phyloP scores from a whole-genome alignment of 2,329 filamentous ascomycete species.

The Pseudogymnoascus sp. region DNA sequence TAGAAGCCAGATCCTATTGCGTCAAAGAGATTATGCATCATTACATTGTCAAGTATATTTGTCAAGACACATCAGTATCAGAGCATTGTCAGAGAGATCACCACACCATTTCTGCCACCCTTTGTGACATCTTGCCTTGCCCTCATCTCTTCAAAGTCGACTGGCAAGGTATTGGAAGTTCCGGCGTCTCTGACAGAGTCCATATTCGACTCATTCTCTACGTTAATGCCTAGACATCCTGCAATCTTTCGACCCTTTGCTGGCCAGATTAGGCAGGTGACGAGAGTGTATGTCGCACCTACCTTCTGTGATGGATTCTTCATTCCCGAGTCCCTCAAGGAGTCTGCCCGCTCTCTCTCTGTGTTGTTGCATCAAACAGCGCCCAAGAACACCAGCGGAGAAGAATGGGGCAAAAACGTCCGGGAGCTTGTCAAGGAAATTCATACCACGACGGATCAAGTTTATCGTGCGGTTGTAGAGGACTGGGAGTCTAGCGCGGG shows the following conservation, averaged over 20 bases:
- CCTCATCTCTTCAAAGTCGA: slow-evolving; percentile 43
- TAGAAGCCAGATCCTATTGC: slow-evolving; percentile 71
- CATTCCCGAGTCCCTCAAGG: slow-evolving; percentile 46
- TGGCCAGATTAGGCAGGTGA: slow-evolving; percentile 56
- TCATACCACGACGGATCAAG: slow-evolving; percentile 65
- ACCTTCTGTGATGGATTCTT: slow-evolving; percentile 46
- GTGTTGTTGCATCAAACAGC: slow-evolving; percentile 72
- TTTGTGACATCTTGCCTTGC: slow-evolving; percentile 70
- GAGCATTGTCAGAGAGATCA: slow-evolving; percentile 78
- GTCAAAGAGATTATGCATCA: slow-evolving; percentile 68
- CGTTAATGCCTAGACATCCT: slow-evolving; percentile 71
- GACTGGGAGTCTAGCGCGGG: slow-evolving; percentile 66
- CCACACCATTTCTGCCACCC: slow-evolving; percentile 68
- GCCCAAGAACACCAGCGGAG: slow-evolving; percentile 66
- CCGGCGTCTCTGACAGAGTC: slow-evolving; percentile 53
- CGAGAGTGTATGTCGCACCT: slow-evolving; percentile 55
- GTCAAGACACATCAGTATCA: slow-evolving; percentile 73
- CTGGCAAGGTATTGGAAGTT: slow-evolving; percentile 34
- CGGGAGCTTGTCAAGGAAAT: slow-evolving; percentile 54
- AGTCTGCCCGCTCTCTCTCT: slow-evolving; percentile 56
- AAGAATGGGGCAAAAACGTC: slow-evolving; percentile 70
- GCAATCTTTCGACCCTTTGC: slow-evolving; percentile 74
- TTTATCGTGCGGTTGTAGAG: slow-evolving; percentile 73
- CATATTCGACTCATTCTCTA: slow-evolving; percentile 63
- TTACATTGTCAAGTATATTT: slow-evolving; percentile 78